A percentile compares a stretch with the other conserved stretches of the same genome.
Conservation (phyloP, 495 filamentous ascomycete species). For the Echria macrotheca region DNA sequence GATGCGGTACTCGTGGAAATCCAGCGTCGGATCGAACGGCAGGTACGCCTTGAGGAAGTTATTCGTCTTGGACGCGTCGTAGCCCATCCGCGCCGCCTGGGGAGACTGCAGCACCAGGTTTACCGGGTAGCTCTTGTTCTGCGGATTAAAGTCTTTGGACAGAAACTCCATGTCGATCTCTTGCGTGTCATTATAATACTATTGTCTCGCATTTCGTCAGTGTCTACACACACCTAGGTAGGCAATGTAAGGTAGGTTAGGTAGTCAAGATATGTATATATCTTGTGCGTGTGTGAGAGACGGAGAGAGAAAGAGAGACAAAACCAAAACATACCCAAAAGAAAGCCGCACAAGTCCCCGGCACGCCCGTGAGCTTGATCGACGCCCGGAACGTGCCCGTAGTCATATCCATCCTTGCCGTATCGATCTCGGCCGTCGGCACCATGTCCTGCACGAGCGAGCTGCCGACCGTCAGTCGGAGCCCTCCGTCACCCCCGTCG, state of each 20-base stretch:
- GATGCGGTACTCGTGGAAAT: slow-evolving; percentile 71
- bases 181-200: slow-evolving; percentile 73
- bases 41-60: slow-evolving; percentile 51
- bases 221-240: background rate
- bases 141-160: slow-evolving; percentile 49
- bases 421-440: slow-evolving; percentile 55
- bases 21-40: slow-evolving; percentile 55
- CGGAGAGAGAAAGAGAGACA: no score
- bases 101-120: slow-evolving; percentile 69
- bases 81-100: slow-evolving; percentile 47
- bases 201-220: background rate
- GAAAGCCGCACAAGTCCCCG: slow-evolving; percentile 70
- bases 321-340: slow-evolving; percentile 55
- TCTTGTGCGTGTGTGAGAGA: no score
- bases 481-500: slow-evolving; percentile 25
- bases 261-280: no score
- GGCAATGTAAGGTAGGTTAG: no score
- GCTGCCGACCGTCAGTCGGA: slow-evolving; percentile 52
- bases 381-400: slow-evolving; percentile 63
- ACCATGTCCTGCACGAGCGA: slow-evolving; percentile 46
- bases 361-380: slow-evolving; percentile 52
- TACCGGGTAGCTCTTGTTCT: slow-evolving; percentile 47
- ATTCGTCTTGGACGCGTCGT: slow-evolving; percentile 50
- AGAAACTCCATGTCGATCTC: slow-evolving; percentile 78
- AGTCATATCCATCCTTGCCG: slow-evolving; percentile 50